Conservation (phyloP, 495 filamentous ascomycete species). For the Aspergillus conjunctus region DNA sequence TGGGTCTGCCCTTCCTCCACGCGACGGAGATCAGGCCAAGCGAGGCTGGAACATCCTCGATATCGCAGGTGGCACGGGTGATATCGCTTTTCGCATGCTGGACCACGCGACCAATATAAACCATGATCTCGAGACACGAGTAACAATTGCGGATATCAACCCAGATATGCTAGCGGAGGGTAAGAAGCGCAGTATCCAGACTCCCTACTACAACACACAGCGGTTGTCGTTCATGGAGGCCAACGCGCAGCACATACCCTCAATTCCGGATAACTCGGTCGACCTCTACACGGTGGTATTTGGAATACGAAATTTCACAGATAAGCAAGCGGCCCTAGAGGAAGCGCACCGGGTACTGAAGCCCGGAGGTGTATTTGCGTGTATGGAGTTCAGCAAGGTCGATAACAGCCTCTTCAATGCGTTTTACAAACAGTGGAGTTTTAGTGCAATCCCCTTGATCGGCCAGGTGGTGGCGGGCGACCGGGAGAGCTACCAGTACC, state of each 20-base stretch:
- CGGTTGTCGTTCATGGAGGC: constrained; percentile 81
- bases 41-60: constrained; percentile 83
- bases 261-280: constrained; percentile 63
- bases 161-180: constrained; percentile 90
- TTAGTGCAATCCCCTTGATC: constrained; percentile 89
- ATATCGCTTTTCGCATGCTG: constrained; percentile 97
- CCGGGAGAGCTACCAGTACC: constrained; percentile 94
- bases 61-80: constrained; percentile 94
- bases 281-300: constrained; percentile 98
- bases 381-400: constrained; percentile 92
- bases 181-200: constrained; percentile 66
- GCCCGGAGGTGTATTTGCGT: constrained; percentile 94
- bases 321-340: constrained; percentile 74
- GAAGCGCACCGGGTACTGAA: constrained; percentile 88
- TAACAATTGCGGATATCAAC: constrained; percentile 95
- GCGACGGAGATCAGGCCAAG: constrained; percentile 38
- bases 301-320: constrained; percentile 94
- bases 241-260: constrained; percentile 79
- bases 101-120: constrained; percentile 85
- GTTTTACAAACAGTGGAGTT: constrained; percentile 96
- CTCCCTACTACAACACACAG: constrained; percentile 56
- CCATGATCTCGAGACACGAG: constrained; percentile 71
- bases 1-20: constrained; percentile 62
- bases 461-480: constrained; percentile 95
- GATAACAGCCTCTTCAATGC: constrained; percentile 71